Conservation (phyloP, 2,329 filamentous ascomycete species). For the Curvularia lunata region DNA sequence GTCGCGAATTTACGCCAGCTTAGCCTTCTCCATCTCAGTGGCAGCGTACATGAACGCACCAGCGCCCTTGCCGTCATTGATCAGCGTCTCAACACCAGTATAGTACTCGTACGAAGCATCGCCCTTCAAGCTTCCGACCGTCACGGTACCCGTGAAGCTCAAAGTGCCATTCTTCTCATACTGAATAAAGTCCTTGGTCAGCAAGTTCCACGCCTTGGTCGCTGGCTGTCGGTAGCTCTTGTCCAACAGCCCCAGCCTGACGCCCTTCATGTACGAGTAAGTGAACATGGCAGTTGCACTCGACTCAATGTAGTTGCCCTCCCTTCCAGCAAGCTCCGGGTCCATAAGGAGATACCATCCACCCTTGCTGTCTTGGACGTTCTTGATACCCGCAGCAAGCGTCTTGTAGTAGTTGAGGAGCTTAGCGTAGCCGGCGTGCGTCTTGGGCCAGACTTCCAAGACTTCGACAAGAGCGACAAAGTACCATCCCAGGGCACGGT, state of each 20-base stretch:
- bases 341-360: slow-evolving; percentile 67
- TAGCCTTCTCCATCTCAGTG: slow-evolving; percentile 39
- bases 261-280: slow-evolving; percentile 46
- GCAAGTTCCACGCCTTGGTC: slow-evolving; percentile 53
- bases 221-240: slow-evolving; percentile 49
- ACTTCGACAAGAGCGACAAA: slow-evolving; percentile 55
- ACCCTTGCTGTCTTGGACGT: slow-evolving; percentile 53
- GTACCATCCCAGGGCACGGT: slow-evolving; percentile 50
- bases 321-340: slow-evolving; percentile 50
- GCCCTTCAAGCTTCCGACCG: slow-evolving; percentile 59
- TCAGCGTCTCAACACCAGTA: slow-evolving; percentile 40
- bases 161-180: slow-evolving; percentile 56
- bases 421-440: slow-evolving; percentile 46
- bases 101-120: slow-evolving; percentile 59
- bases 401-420: slow-evolving; percentile 51
- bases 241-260: slow-evolving; percentile 43
- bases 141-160: slow-evolving; percentile 60
- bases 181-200: slow-evolving; percentile 56
- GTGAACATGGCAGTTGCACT: slow-evolving; percentile 62
- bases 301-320: slow-evolving; percentile 67
- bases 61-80: slow-evolving; percentile 52
- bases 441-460: slow-evolving; percentile 55
- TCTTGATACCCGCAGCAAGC: slow-evolving; percentile 53
- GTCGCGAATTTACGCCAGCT: slow-evolving; percentile 5
- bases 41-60: slow-evolving; percentile 52